phyloP scores from a whole-genome alignment of 2,329 filamentous ascomycete genomes.

The Myriosclerotinia curreyana region DNA sequence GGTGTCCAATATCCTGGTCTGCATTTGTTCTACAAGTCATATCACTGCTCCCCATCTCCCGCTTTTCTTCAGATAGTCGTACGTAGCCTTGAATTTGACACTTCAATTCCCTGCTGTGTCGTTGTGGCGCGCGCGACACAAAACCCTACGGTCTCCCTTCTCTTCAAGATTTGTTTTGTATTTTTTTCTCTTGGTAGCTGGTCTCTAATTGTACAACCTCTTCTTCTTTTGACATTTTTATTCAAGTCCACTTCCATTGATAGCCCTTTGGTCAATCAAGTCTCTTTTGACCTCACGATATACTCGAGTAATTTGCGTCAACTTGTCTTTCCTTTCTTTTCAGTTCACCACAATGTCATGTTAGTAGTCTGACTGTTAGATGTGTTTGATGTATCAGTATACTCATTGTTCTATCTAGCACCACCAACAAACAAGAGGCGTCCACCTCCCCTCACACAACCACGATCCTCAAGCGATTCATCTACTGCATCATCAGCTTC shows the following conservation, averaged over 20 bases:
- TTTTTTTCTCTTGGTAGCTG: constrained; percentile 37
- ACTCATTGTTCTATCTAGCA: constrained; percentile 23
- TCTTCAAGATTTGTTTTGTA: constrained; percentile 28
- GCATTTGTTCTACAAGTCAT: constrained; percentile 28
- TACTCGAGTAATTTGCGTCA: constrained; percentile 21
- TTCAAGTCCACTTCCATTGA: constrained; percentile 23
- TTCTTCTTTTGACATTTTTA: constrained; percentile 32
- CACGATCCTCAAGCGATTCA: constrained; percentile 45
- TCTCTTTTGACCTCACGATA: constrained; percentile 19
- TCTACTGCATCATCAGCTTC: constrained; percentile 41
- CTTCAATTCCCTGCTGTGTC: constrained; percentile 35
- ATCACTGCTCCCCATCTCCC: constrained; percentile 31
- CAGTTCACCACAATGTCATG: constrained; percentile 30
- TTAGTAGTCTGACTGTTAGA: constrained; percentile 24
- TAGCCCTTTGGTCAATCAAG: constrained; percentile 11
- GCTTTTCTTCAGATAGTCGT: constrained; percentile 28
- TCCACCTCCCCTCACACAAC: constrained; percentile 32
- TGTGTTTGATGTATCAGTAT: constrained; percentile 13
- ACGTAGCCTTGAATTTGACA: constrained; percentile 32
- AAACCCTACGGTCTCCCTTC: constrained; percentile 36
- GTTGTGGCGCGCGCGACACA: constrained; percentile 36
- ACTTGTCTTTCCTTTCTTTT: constrained; percentile 25
- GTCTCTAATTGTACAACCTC: constrained; percentile 37
- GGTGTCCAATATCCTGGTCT: constrained; percentile 20
- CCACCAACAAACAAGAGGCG: constrained; percentile 33